Evolutionary conservation across 169 alveolate genomes (phyloP), one percentile per base, ranked within the genome.

Genomic region (Ichthyophthirius multifiliis): DNA sequence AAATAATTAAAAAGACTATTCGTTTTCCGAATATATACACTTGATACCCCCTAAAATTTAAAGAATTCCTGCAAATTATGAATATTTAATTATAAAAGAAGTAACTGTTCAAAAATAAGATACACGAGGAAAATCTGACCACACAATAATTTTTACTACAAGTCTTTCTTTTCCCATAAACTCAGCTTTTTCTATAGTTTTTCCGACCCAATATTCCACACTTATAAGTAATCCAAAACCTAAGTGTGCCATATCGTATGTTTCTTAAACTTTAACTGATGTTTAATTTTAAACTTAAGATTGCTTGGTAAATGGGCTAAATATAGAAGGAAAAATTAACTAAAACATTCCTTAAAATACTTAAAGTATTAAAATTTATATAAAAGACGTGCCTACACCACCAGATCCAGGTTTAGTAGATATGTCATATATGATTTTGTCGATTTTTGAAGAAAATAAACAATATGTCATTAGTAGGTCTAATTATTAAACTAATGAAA

Each of bases 331-430:
- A 27, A n/a, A n/a, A n/a, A n/a, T n/a, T n/a, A n/a, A n/a, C n/a
- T n/a, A n/a, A n/a, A n/a, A n/a, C n/a, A n/a, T n/a, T n/a, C n/a
- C n/a, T n/a, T n/a, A n/a, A 18, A 62, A 47, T 0, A 39, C 20
- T 15, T 5, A 35, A 2, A 34, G 46, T 16, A 37, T 67, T 12
- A n/a, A 12, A 15, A 39, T 67, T 0, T 7, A 41, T 13, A 67
- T 67, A 6, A 1, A 34, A 5, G 12, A 67, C 15, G 77, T 67
- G 35, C 77, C 77, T 10, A 67, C 77, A 37, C 77, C 77, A 20
- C 77, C 77, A 7, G 18, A 0, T 37, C 64, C 23, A 34, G 77
- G 77, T 0, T 18, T 18, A 15, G 62, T 67, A 3, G 77, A 67
- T 20, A 16, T 37, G 12, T 34, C 43, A 16, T 27, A 44, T 18